Base-by-base conservation (phyloP, 805 yeast genomes). In the Suhomyces xylopsoci region DNA sequence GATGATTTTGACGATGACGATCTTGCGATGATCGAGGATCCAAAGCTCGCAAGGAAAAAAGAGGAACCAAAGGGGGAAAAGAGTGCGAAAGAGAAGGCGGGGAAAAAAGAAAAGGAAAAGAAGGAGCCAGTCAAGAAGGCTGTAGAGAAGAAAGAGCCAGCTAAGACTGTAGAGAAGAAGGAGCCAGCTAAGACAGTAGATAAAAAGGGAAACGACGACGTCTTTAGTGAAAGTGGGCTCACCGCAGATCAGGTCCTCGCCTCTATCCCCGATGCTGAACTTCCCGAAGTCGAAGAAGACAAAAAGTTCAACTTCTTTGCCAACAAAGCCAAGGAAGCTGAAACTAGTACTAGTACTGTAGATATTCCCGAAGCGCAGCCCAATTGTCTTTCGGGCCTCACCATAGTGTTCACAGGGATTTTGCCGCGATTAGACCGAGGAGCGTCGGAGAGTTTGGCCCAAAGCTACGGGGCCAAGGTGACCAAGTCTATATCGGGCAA, bases 331-430 rank as follows among this genome's bases (percentile, higher is more conserved):
- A 47, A 47, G 57, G 58, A 63, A 48, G 58, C 62, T 14, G 45
- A 7, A 14, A 5, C 7, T 22, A 22, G 25, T 5, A 55, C 48
- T 22, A 49, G 57, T 4, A 52, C 62, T 15, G 70, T 69, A 12
- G 84, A 82, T 14, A 74, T 91, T 28, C 97, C 97, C 0, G 86
- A 80, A 58, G 97, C 97, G 2, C 80, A 84, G 9, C 89, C 91
- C 3, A 85, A 92, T 65, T 94, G 99, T 70, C 71, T 94, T 44
- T 78, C 86, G 2, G 99, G 99, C 0, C 70, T 94, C 24, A 90
- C 96, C 0, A 87, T 94, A 56, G 98, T 94, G 0, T 93, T 94
- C 65, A 94, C 99, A 0, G 99, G 99, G 40, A 82, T 83, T 4
- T 69, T 94, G 51, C 97, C 97, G 1, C 81, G 82, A 22, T 68